A percentile compares a stretch with the other conserved stretches of the same genome.
Evolutionary conservation across 257 asterid species (phyloP).

Genomic region (Solanum pinnatisectum): DNA sequence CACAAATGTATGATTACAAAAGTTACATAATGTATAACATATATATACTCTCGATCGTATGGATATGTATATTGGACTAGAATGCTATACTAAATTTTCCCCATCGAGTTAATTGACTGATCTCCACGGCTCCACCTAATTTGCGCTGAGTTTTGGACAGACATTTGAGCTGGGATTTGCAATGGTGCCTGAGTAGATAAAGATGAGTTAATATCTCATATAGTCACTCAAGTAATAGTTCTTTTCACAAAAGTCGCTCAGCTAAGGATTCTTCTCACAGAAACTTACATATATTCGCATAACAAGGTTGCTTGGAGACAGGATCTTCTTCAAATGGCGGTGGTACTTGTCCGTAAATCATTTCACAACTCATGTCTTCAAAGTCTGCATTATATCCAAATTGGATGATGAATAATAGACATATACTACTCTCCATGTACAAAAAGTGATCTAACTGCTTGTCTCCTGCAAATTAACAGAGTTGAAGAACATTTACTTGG

Average conservation of each 20-base stretch:
- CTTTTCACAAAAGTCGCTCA: too few relatives aligned
- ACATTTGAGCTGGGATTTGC: slow-evolving; percentile 48
- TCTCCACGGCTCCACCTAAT: background rate
- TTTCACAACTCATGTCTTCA: slow-evolving; percentile 96
- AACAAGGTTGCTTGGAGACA: slow-evolving; percentile 69
- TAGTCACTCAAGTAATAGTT: too few relatives aligned
- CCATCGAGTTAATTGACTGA: background rate
- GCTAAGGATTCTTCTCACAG: too few relatives aligned
- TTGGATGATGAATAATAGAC: background rate
- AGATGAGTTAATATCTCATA: background rate
- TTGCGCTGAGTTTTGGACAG: slow-evolving; percentile 53
- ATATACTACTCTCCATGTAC: background rate
- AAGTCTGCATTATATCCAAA: slow-evolving; percentile 39
- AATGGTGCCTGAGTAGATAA: slow-evolving; percentile 45
- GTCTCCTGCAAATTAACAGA: background rate
- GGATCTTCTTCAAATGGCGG: slow-evolving; percentile 76
- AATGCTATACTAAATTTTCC: background rate
- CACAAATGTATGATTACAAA: background rate
- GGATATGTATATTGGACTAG: background rate
- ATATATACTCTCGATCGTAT: background rate
- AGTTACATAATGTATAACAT: background rate
- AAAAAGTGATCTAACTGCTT: background rate
- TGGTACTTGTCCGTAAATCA: slow-evolving; percentile 86
- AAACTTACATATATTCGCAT: slow-evolving; percentile 46
- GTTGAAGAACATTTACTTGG: slow-evolving; percentile 43